Evolutionary conservation across 2,329 filamentous ascomycete genomes (phyloP), one percentile per base, ranked within the genome.

Genomic region (Dactylonectria estremocensis): DNA sequence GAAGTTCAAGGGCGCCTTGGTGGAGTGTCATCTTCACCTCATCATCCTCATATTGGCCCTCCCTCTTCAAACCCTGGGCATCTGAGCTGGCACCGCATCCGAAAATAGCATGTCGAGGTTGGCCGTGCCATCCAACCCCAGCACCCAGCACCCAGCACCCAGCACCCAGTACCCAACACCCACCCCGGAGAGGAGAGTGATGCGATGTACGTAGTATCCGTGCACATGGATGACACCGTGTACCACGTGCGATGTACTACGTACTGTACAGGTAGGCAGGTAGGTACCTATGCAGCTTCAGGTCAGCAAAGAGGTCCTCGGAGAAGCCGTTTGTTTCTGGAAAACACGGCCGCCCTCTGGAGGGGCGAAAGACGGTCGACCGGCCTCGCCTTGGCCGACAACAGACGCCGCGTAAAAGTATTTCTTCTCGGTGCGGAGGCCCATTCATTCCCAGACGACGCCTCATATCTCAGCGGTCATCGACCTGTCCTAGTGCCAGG

Each of bases 91-190:
- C 73, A 72, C 61, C 63, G 31, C 63, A 59, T 61, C 69, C 53
- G 64, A 75, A 74, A 75, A 75, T 75, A 75, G 73, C 58, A 70
- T 61, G 48, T 62, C 58, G 66, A 67, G 55, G 61, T 60, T 64
- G 69, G 56, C 59, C 64, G 63, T 64, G 69, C 72, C 67, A 71
- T 66, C 66, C 70, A 74, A 76, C 73, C 67, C 73, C 20, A 50
- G 22, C 52, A 63, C 37, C n/a, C n/a, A n/a, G n/a, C n/a, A n/a
- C n/a, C n/a, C n/a, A n/a, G n/a, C n/a, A n/a, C n/a, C n/a, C n/a
- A n/a, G n/a, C n/a, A n/a, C n/a, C n/a, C n/a, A n/a, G n/a, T n/a
- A n/a, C 67, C 73, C 20, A 50, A 18, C 52, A 63, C 37, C 46
- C 60, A 53, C 48, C 64, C 50, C 71, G 68, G 65, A 61, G 62